Evolutionary conservation across 495 filamentous ascomycete species (phyloP).

Genomic region (Neurospora tetraspora): DNA sequence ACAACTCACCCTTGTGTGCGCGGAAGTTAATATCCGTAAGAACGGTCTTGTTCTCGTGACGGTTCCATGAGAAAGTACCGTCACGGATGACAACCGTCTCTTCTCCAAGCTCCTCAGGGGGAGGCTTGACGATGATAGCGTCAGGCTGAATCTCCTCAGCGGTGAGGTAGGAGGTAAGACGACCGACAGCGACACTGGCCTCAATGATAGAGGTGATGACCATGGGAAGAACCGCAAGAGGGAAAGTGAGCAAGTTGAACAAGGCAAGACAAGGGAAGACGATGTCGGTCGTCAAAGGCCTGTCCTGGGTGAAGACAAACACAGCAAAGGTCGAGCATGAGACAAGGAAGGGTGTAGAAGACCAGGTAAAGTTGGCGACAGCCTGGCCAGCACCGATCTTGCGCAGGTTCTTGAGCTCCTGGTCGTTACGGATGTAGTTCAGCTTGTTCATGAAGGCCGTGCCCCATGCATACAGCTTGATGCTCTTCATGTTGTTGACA

Average conservation of each 20-base stretch:
- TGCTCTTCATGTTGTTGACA: conserved; percentile 98
- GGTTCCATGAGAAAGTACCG: conserved; percentile 92
- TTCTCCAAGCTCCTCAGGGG: conserved; percentile 64
- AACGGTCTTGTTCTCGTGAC: conserved; percentile 48
- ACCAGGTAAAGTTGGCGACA: conserved; percentile 96
- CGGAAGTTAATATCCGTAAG: conserved; percentile 69
- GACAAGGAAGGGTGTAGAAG: conserved; percentile 97
- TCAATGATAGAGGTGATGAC: conserved; percentile 96
- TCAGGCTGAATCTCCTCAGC: conserved; percentile 87
- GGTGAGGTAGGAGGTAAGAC: conserved; percentile 74
- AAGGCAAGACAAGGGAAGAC: conserved; percentile 87
- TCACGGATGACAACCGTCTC: conserved; percentile 75
- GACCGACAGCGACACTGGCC: conserved; percentile 81
- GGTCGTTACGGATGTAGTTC: conserved; percentile 87
- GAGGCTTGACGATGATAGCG: conserved; percentile 58
- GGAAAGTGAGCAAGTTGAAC: conserved; percentile 92
- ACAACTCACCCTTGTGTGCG: conserved; percentile 81
- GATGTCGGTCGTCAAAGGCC: conserved; percentile 82
- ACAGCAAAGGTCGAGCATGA: conserved; percentile 95
- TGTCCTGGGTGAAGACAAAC: conserved; percentile 73
- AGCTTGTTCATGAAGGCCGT: conserved; percentile 95
- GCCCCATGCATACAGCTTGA: conserved; percentile 98
- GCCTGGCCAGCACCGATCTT: conserved; percentile 93
- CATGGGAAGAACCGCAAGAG: conserved; percentile 89
- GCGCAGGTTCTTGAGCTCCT: conserved; percentile 87